These are phyloP conservation scores for Sclerotinia sclerotiorum DNA, from an alignment of 2,329 filamentous ascomycete genomes.

Conservation along the genomic window DNA sequence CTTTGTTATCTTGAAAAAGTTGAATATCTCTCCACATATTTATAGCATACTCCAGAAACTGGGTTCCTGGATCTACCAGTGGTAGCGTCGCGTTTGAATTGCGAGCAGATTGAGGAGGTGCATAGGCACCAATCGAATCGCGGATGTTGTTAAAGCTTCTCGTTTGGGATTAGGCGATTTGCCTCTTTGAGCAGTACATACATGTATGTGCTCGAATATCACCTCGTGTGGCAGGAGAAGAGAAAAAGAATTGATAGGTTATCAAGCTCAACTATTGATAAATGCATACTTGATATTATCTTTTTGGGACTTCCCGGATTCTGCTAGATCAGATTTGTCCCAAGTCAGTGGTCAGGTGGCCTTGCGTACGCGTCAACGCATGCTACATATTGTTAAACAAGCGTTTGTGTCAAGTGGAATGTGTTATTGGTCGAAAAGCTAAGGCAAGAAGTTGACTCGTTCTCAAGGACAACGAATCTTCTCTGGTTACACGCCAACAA, in stretches of 20 bases:
- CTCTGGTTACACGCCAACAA: no score
- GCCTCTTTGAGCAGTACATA: conserved; percentile 26
- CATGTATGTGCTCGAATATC: conserved; percentile 32
- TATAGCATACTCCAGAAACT: conserved; percentile 28
- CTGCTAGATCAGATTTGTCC: neutral
- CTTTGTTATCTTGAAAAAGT: neutral
- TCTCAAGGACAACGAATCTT: no score
- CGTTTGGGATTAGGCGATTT: conserved; percentile 16
- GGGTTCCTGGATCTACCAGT: conserved; percentile 28
- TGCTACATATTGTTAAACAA: conserved; percentile 25
- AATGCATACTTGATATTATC: neutral
- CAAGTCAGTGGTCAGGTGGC: neutral
- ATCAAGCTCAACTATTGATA: conserved; percentile 23
- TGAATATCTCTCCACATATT: conserved; percentile 27
- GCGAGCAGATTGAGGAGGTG: conserved; percentile 26
- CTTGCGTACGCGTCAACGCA: conserved; percentile 27
- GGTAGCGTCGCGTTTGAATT: conserved; percentile 32
- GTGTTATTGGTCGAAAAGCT: conserved; percentile 29
- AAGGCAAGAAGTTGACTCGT: conserved; percentile 1
- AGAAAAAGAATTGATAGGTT: conserved; percentile 31
- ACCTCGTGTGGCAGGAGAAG: conserved; percentile 35
- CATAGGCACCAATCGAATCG: conserved; percentile 31
- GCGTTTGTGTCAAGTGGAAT: conserved; percentile 29
- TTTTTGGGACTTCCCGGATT: neutral
- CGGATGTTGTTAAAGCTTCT: conserved; percentile 16